Evolutionary conservation across 176 grass and related monocot genomes (phyloP).

Genomic region (Melocanna baccifera): DNA sequence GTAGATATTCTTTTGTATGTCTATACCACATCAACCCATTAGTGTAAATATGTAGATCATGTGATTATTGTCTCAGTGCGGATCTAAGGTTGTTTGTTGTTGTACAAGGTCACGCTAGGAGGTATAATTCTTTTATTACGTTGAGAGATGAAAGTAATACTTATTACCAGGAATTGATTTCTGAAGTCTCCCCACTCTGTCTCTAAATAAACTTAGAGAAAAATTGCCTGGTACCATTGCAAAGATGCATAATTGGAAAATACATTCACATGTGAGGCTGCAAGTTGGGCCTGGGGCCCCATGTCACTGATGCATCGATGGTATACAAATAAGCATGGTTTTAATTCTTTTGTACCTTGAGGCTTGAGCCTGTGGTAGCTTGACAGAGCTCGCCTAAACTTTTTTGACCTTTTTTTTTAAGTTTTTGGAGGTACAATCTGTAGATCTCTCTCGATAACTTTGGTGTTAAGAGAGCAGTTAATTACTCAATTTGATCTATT

Average conservation of each 20-base stretch:
- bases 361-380: background rate
- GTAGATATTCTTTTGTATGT: background rate
- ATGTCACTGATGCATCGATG: background rate
- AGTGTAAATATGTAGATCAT: background rate
- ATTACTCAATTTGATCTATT: background rate
- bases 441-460: conserved; percentile 17
- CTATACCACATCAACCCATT: background rate
- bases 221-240: background rate
- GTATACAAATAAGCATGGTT: background rate
- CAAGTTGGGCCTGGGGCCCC: background rate
- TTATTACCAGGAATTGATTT: conserved; percentile 10
- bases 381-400: background rate
- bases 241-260: background rate
- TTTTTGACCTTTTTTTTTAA: background rate
- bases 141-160: background rate
- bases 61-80: background rate
- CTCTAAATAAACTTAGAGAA: background rate
- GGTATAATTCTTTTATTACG: background rate
- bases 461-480: background rate
- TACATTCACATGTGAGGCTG: background rate
- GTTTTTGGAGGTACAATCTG: background rate
- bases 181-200: background rate
- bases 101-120: background rate
- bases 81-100: background rate
- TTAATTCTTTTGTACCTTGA: background rate